Evolutionary conservation across 495 filamentous ascomycete species (phyloP).

Genomic region (Halenospora varia): DNA sequence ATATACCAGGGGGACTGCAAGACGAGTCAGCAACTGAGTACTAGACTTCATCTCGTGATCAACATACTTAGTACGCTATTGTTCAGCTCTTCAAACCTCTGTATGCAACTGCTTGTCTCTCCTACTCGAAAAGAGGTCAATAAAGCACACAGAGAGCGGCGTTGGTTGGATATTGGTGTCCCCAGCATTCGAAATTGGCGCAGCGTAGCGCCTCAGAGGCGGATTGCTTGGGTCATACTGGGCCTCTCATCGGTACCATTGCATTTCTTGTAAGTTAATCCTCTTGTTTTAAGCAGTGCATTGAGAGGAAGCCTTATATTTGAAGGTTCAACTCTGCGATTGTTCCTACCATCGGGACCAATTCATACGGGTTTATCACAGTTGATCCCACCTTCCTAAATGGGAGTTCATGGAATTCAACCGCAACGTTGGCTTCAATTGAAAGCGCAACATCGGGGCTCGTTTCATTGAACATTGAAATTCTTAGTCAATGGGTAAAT

Average conservation of each 20-base stretch:
- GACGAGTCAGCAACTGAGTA: conserved; percentile 10
- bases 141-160: conserved; percentile 26
- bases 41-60: conserved; percentile 30
- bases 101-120: conserved; percentile 36
- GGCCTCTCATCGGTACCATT: conserved; percentile 26
- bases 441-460: not conserved
- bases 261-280: conserved; percentile 24
- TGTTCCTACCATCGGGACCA: conserved; percentile 23
- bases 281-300: not conserved
- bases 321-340: conserved; percentile 26
- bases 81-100: conserved; percentile 33
- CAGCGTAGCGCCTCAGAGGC: conserved; percentile 19
- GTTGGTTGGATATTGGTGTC: conserved; percentile 38
- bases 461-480: not conserved
- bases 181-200: conserved; percentile 33
- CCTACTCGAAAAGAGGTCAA: conserved; percentile 37
- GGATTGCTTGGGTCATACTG: conserved; percentile 19
- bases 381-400: conserved; percentile 9
- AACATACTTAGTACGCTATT: conserved; percentile 33
- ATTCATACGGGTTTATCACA: conserved; percentile 31
- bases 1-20: conserved; percentile 21
- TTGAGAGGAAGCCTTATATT: no score
- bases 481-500: not conserved
- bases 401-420: not conserved
- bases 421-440: not conserved